Evolutionary conservation across 2,329 filamentous ascomycete genomes (phyloP).

Genomic region (Colletotrichum sp.): DNA sequence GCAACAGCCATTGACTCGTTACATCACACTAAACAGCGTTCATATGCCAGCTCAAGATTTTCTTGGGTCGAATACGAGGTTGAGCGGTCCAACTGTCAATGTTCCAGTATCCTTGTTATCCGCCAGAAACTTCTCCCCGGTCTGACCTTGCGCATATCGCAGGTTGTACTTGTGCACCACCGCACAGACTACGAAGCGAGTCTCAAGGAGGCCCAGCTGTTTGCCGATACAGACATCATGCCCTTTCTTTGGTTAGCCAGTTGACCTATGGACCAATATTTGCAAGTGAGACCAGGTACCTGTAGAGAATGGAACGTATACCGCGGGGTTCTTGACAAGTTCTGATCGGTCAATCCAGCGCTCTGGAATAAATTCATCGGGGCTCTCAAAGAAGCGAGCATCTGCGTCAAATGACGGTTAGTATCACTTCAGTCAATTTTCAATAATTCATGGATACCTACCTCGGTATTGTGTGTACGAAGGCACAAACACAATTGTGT

Average conservation of each 20-base stretch:
- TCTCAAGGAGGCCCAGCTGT: slow-evolving; percentile 37
- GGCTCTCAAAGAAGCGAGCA: slow-evolving; percentile 22
- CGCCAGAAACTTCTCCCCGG: neutral
- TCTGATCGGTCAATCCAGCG: slow-evolving; percentile 37
- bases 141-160: slow-evolving; percentile 4
- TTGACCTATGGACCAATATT: fast-evolving
- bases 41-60: neutral
- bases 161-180: slow-evolving; percentile 10
- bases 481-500: slow-evolving; percentile 36
- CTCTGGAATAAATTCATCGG: slow-evolving; percentile 40
- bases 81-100: slow-evolving; percentile 2
- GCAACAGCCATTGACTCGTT: neutral
- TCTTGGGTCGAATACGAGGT: slow-evolving; percentile 4
- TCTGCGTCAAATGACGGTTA: slow-evolving; percentile 17
- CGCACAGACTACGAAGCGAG: slow-evolving; percentile 22
- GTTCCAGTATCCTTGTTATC: slow-evolving; percentile 14
- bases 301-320: slow-evolving; percentile 35
- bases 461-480: slow-evolving; percentile 27
- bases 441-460: neutral
- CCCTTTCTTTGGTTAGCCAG: neutral
- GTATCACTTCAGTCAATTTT: neutral
- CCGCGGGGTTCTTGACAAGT: slow-evolving; percentile 32
- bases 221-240: slow-evolving; percentile 41
- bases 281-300: slow-evolving; percentile 15
- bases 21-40: neutral